Conservation (phyloP, 345 rosid genomes). For the Linum tenue region DNA sequence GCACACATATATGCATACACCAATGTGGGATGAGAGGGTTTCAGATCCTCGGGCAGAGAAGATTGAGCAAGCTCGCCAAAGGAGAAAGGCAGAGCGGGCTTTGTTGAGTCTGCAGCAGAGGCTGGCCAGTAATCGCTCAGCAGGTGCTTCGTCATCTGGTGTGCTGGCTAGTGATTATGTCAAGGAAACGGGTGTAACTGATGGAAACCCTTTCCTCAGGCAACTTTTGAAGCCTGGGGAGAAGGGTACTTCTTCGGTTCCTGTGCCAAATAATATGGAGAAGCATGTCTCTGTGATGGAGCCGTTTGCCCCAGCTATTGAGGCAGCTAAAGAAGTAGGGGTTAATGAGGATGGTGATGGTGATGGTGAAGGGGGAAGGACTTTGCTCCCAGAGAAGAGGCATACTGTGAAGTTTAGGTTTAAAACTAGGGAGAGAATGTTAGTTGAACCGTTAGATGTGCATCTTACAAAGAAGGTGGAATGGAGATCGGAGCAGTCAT, state of each 20-base stretch:
- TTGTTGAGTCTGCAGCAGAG: constrained; percentile 85
- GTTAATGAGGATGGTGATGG: constrained; percentile 34
- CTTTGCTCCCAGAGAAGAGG: constrained; percentile 42
- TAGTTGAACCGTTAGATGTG: constrained; percentile 53
- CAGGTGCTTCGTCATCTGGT: constrained; percentile 36
- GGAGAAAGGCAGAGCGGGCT: constrained; percentile 87
- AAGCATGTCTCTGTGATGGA: constrained; percentile 47
- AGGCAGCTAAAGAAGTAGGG: constrained; percentile 48
- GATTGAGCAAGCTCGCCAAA: constrained; percentile 82
- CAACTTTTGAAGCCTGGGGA: constrained; percentile 39
- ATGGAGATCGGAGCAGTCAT: constrained; percentile 27
- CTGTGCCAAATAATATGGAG: constrained; percentile 24
- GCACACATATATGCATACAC: constrained; percentile 71
- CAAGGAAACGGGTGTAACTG: constrained; percentile 22
- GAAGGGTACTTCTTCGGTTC: constrained; percentile 35
- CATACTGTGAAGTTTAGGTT: constrained; percentile 47
- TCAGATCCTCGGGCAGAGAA: constrained; percentile 69
- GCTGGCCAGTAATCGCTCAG: constrained; percentile 37
- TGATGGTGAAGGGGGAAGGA: constrained; percentile 26
- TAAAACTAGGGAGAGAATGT: constrained; percentile 53
- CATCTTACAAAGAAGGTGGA: constrained; percentile 45
- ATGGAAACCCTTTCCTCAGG: constrained; percentile 26
- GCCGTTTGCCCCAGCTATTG: constrained; percentile 79
- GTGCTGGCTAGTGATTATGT: constrained; percentile 7
- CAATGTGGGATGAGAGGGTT: constrained; percentile 76